Evolutionary conservation across 2,329 filamentous ascomycete genomes (phyloP).

Genomic region (Monilinia fructicola): DNA sequence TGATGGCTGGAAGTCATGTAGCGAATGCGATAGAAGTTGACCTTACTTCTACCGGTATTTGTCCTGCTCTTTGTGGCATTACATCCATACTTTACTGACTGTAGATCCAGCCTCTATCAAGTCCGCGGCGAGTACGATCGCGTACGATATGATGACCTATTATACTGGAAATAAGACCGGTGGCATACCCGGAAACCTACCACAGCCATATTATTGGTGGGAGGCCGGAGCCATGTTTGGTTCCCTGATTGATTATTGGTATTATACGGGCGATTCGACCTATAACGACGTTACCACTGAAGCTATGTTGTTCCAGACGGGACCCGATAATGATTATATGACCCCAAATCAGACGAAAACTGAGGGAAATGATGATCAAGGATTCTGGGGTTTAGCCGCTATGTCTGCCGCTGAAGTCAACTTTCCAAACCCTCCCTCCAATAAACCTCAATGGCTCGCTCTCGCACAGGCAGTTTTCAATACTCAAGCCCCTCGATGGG

Average conservation of each 20-base stretch:
- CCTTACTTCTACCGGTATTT: constrained; percentile 34
- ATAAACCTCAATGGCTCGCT: constrained; percentile 65
- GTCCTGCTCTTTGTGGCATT: background rate
- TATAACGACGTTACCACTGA: constrained; percentile 69
- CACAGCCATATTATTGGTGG: constrained; percentile 57
- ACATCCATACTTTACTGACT: constrained; percentile 6
- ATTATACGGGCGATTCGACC: constrained; percentile 69
- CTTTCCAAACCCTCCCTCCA: constrained; percentile 55
- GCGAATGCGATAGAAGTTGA: constrained; percentile 33
- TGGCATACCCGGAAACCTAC: constrained; percentile 52
- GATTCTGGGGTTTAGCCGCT: constrained; percentile 70
- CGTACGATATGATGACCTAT: constrained; percentile 51
- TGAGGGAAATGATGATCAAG: constrained; percentile 74
- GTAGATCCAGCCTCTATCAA: constrained; percentile 39
- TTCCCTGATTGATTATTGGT: constrained; percentile 79
- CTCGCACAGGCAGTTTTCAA: constrained; percentile 81
- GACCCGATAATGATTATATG: constrained; percentile 73
- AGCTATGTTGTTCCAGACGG: constrained; percentile 73
- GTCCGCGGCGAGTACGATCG: constrained; percentile 39
- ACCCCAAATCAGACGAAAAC: constrained; percentile 68
- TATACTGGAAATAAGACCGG: constrained; percentile 54
- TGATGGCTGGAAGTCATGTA: constrained; percentile 26
- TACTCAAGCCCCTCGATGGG: constrained; percentile 73
- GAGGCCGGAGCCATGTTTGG: constrained; percentile 70
- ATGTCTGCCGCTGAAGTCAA: constrained; percentile 70